Percentiles rank a stretch among this genome's conserved stretches.
Conservation (phyloP, 257 asterid species). For the Mitragyna speciosa region DNA sequence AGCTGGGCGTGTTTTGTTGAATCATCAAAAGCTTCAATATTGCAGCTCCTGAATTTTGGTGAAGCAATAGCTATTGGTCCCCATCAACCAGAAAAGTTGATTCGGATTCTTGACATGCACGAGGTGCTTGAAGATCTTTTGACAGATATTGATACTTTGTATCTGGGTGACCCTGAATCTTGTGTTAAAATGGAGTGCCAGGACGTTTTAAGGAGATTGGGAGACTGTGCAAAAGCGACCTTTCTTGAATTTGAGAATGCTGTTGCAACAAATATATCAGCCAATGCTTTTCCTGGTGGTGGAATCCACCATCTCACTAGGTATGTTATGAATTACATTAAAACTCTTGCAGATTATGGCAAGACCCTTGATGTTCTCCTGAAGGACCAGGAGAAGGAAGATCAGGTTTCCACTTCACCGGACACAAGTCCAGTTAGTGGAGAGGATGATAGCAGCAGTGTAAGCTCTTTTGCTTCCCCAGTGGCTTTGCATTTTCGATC, state of each 20-base stretch:
- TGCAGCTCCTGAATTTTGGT: slow-evolving; percentile 73
- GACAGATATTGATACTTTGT: slow-evolving; percentile 53
- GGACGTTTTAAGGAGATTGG: slow-evolving; percentile 56
- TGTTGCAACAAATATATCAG: slow-evolving; percentile 60
- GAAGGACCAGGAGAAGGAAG: slow-evolving; percentile 47
- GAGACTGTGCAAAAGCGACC: slow-evolving; percentile 68
- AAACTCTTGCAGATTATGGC: slow-evolving; percentile 59
- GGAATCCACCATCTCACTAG: slow-evolving; percentile 81
- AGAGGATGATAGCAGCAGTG: slow-evolving; percentile 34
- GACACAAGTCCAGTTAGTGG: slow-evolving; percentile 48
- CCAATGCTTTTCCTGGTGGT: slow-evolving; percentile 66
- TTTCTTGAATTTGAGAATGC: slow-evolving; percentile 79
- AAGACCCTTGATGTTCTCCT: slow-evolving; percentile 61
- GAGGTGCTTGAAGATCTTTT: slow-evolving; percentile 74
- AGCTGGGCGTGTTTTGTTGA: slow-evolving; percentile 58
- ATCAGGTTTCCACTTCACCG: slow-evolving; percentile 38
- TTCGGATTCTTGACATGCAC: slow-evolving; percentile 81
- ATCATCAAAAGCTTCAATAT: slow-evolving; percentile 61
- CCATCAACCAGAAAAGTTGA: slow-evolving; percentile 77
- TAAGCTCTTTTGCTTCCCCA: slow-evolving; percentile 35
- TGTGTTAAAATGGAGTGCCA: slow-evolving; percentile 55
- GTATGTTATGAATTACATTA: slow-evolving; percentile 87
- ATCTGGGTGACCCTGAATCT: slow-evolving; percentile 50
- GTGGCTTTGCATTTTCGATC: slow-evolving; percentile 55
- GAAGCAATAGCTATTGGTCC: slow-evolving; percentile 87